Evolutionary conservation across 768 basidiomycete species (phyloP).

Genomic region (Lanmaoa rubissima): DNA sequence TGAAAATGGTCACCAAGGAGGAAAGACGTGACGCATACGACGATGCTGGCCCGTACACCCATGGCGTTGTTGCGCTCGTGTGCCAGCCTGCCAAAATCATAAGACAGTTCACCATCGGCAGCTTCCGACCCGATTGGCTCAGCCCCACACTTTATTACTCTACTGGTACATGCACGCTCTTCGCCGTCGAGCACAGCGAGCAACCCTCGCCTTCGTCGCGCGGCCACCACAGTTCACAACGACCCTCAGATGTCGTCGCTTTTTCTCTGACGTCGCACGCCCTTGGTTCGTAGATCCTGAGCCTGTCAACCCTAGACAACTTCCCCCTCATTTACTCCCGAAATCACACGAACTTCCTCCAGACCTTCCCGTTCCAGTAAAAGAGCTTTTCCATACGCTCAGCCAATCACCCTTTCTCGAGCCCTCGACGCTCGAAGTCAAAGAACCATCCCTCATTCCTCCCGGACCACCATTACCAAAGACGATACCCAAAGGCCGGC

Average conservation of each 20-base stretch:
- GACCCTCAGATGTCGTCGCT: neutral
- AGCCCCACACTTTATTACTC: neutral
- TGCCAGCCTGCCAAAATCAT: conserved; percentile 14
- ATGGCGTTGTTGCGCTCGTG: conserved; percentile 37
- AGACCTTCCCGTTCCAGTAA: conserved; percentile 51
- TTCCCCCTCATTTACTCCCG: conserved; percentile 28
- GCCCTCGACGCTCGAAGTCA: conserved; percentile 51
- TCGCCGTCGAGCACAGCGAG: conserved; percentile 12
- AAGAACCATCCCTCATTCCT: conserved; percentile 46
- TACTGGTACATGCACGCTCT: conserved; percentile 19
- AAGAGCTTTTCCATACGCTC: conserved; percentile 56
- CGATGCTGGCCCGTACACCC: conserved; percentile 71
- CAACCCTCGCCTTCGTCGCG: neutral
- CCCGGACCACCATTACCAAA: conserved; percentile 62
- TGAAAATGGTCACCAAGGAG: conserved; percentile 56
- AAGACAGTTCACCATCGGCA: conserved; percentile 11
- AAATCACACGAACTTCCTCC: conserved; percentile 40
- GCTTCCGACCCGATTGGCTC: conserved; percentile 13
- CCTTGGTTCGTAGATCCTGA: conserved; percentile 73
- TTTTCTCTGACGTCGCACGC: conserved; percentile 14
- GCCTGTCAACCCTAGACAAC: conserved; percentile 15
- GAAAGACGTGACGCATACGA: conserved; percentile 77
- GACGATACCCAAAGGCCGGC: conserved; percentile 54
- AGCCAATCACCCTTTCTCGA: conserved; percentile 69
- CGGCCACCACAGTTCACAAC: neutral